phyloP scores from a whole-genome alignment of 192 early-diverging fungal species.

The Pilobolus umbonatus region DNA sequence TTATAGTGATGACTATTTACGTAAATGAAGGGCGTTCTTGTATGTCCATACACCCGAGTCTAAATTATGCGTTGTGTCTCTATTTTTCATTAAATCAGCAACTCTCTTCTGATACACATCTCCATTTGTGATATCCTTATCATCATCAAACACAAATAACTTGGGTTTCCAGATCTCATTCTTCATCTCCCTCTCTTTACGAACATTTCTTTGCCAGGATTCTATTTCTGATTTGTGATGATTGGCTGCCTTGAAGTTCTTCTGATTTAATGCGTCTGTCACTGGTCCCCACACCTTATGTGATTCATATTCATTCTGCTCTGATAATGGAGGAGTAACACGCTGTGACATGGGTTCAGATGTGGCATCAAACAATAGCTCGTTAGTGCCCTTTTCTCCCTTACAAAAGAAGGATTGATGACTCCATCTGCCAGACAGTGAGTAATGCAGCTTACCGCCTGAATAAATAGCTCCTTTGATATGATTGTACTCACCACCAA shows the following conservation, averaged over 20 bases:
- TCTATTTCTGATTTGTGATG: constrained; percentile 65
- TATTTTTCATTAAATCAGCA: not conserved
- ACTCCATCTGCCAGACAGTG: constrained; percentile 31
- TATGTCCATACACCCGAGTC: constrained; percentile 32
- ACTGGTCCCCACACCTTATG: constrained; percentile 66
- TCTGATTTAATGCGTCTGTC: constrained; percentile 56
- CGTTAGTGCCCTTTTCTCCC: constrained; percentile 18
- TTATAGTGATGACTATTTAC: constrained; percentile 2
- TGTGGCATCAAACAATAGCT: constrained; percentile 60
- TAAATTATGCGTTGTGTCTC: constrained; percentile 18
- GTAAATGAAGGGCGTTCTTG: constrained; percentile 27
- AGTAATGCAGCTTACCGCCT: constrained; percentile 20
- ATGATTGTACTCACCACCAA: constrained; percentile 58
- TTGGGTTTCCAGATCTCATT: constrained; percentile 36
- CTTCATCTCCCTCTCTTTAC: constrained; percentile 53
- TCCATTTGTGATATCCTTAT: constrained; percentile 2
- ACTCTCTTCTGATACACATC: constrained; percentile 12
- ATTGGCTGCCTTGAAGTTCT: constrained; percentile 62
- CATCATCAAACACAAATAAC: constrained; percentile 26
- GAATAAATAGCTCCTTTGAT: constrained; percentile 30
- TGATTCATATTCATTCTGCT: constrained; percentile 62
- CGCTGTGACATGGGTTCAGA: constrained; percentile 52
- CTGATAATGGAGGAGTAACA: constrained; percentile 51
- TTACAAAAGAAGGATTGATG: constrained; percentile 30
- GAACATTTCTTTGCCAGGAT: constrained; percentile 58